A percentile compares a stretch with the other conserved stretches of the same genome.
Conservation (phyloP, 176 grass and related monocot genomes). For the Poa pratensis region DNA sequence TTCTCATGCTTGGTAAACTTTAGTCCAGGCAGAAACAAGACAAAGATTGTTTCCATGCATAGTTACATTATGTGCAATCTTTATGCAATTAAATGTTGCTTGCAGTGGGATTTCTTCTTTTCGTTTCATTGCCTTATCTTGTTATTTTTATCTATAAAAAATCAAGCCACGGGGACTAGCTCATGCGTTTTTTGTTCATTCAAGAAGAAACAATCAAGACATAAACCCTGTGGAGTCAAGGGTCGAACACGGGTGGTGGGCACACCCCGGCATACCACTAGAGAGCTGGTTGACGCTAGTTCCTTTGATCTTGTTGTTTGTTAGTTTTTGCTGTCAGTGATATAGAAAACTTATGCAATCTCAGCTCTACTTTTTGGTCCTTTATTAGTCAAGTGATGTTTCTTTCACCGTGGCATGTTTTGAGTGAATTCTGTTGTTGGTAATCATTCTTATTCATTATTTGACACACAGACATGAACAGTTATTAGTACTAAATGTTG, state of each 20-base stretch:
- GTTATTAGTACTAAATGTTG: constrained; percentile 21
- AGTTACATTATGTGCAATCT: not conserved
- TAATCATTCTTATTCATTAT: not conserved
- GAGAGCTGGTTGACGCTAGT: not conserved
- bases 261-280: not conserved
- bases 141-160: constrained; percentile 11
- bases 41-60: not conserved
- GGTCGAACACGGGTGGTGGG: not conserved
- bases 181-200: not conserved
- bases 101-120: not conserved
- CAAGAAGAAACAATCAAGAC: not conserved
- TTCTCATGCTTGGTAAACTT: constrained; percentile 31
- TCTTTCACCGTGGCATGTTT: constrained; percentile 6
- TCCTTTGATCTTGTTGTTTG: constrained; percentile 16
- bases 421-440: not conserved
- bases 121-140: constrained; percentile 18
- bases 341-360: not conserved
- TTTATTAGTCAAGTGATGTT: not conserved
- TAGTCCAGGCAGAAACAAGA: not conserved
- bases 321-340: not conserved
- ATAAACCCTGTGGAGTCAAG: not conserved
- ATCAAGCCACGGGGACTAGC: not conserved
- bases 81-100: not conserved
- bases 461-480: not conserved
- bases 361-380: not conserved